These are phyloP conservation scores for Teunomyces barrocoloradensis DNA, from an alignment of 805 yeast species.

Conservation along the genomic window DNA sequence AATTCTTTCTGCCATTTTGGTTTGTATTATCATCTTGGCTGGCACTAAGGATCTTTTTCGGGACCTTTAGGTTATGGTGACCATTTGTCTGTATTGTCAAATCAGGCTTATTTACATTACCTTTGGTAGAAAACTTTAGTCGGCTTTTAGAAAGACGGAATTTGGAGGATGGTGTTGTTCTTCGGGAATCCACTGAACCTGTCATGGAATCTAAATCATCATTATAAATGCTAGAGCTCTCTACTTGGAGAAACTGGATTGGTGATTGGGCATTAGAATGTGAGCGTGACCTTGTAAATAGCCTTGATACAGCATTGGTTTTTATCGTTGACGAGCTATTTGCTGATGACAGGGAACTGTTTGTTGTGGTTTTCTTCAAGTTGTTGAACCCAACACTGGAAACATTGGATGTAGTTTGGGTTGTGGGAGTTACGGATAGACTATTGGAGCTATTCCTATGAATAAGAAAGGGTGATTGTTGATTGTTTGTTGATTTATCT, in stretches of 20 bases:
- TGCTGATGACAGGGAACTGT: conserved; percentile 23
- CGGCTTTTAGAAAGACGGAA: conserved; percentile 11
- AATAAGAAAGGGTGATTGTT: conserved; percentile 7
- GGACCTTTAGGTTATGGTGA: conserved; percentile 20
- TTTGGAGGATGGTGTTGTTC: conserved; percentile 6
- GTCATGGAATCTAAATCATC: conserved; percentile 6
- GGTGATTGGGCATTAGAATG: conserved; percentile 13
- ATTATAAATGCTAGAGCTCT: conserved; percentile 9
- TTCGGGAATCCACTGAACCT: not conserved
- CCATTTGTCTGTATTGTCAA: conserved; percentile 30
- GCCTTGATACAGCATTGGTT: conserved; percentile 27
- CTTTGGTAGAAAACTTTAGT: conserved; percentile 9
- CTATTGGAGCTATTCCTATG: conserved; percentile 11
- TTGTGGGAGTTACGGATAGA: conserved; percentile 6
- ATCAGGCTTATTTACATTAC: conserved; percentile 21
- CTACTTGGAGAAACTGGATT: conserved; percentile 5
- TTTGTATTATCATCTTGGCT: conserved; percentile 14
- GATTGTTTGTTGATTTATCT: not conserved
- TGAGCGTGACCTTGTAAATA: conserved; percentile 31
- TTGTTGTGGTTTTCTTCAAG: conserved; percentile 29
- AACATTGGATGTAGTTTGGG: conserved; percentile 8
- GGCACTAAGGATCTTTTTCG: conserved; percentile 23
- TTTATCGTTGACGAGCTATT: conserved; percentile 20
- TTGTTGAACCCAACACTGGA: conserved; percentile 26
- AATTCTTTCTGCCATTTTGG: conserved; percentile 15